Evolutionary conservation across 306 rosid species (phyloP).

Genomic region (Pterocarpus santalinus): DNA sequence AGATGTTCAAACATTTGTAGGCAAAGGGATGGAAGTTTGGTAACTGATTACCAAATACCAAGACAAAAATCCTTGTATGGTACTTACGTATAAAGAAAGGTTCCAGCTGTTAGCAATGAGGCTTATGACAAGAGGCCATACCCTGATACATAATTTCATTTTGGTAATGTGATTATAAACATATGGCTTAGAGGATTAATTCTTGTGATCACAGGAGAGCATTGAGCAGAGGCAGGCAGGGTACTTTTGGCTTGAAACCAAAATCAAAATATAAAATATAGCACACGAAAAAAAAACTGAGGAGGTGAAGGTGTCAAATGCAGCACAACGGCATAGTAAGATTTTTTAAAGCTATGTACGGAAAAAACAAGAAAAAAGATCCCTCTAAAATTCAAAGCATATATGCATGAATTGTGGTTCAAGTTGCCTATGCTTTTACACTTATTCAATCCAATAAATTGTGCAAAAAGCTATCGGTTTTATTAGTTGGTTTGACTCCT

Average conservation of each 20-base stretch:
- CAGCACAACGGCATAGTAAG: background rate
- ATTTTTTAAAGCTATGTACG: too few relatives aligned
- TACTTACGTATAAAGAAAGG: constrained; percentile 30
- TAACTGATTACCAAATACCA: background rate
- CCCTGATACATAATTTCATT: too few relatives aligned
- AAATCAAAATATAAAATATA: too few relatives aligned
- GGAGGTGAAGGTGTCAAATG: background rate
- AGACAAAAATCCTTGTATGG: background rate
- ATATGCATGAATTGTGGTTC: constrained; percentile 42
- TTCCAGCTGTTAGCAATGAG: constrained; percentile 26
- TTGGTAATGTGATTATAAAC: too few relatives aligned
- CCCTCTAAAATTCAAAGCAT: constrained; percentile 1
- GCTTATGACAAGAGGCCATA: background rate
- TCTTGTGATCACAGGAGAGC: too few relatives aligned
- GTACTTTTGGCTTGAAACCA: too few relatives aligned
- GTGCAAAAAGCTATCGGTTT: background rate
- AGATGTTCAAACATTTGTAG: background rate
- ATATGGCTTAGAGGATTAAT: too few relatives aligned
- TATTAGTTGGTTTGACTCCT: background rate
- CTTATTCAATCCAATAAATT: constrained; percentile 8
- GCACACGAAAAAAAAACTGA: too few relatives aligned
- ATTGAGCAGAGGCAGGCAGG: too few relatives aligned
- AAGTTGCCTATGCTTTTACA: constrained; percentile 25
- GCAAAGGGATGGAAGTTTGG: background rate
- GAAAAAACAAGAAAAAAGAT: too few relatives aligned